These are phyloP conservation scores for Ocimum tenuiflorum DNA, from an alignment of 257 asterid species.

Conservation along the genomic window DNA sequence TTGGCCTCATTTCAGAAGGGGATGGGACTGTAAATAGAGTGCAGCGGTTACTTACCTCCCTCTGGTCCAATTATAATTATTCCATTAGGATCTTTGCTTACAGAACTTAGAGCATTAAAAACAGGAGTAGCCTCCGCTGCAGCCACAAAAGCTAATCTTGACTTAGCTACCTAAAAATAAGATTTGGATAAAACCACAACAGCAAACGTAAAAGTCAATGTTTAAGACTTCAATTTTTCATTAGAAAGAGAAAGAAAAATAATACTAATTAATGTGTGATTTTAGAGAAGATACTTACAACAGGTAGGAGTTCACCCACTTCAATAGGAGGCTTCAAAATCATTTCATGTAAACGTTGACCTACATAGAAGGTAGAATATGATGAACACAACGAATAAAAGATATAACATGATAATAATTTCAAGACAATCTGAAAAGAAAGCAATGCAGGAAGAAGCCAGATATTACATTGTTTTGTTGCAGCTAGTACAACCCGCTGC, in stretches of 20 bases:
- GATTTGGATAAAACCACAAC: constrained; percentile 7
- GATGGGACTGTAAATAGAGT: not conserved
- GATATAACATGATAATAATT: not conserved
- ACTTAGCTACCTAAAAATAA: constrained; percentile 46
- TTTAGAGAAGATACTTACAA: constrained; percentile 37
- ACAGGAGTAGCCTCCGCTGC: constrained; percentile 76
- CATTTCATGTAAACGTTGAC: constrained; percentile 92
- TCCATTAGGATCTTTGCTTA: constrained; percentile 46
- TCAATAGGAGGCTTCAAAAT: constrained; percentile 59
- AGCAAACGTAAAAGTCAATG: not conserved
- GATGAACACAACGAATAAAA: constrained; percentile 1
- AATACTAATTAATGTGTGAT: not conserved
- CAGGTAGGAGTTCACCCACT: constrained; percentile 48
- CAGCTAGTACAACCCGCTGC: constrained; percentile 76
- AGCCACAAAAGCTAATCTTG: constrained; percentile 70
- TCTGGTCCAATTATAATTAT: constrained; percentile 87
- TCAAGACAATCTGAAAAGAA: not conserved
- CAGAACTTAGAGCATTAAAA: constrained; percentile 42
- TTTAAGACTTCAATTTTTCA: not conserved
- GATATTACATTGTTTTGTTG: constrained; percentile 72
- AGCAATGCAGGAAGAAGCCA: not conserved
- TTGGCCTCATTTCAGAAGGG: not conserved
- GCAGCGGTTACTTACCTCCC: constrained; percentile 63
- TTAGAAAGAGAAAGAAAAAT: not conserved
- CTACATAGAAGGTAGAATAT: constrained; percentile 28